These are phyloP conservation scores for Aquilaria sinensis DNA, from an alignment of 345 rosid species.

Conservation along the genomic window DNA sequence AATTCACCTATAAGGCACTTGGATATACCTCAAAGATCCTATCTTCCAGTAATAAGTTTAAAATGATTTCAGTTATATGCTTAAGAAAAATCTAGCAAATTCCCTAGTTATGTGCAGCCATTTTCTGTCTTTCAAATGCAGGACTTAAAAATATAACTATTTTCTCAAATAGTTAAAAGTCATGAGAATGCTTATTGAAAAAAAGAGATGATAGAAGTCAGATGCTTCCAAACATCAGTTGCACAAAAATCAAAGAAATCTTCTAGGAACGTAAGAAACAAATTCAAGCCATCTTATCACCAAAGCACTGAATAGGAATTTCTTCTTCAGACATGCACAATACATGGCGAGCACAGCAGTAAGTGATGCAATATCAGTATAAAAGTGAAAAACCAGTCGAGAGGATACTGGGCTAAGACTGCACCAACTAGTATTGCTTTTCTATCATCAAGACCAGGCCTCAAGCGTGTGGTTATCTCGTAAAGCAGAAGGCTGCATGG, in stretches of 20 bases:
- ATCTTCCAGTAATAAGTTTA: no score
- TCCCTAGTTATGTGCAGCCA: no score
- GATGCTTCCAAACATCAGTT: neutral
- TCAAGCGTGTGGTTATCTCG: slow-evolving; percentile 59
- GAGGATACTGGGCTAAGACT: slow-evolving; percentile 68
- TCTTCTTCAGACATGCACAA: slow-evolving; percentile 69
- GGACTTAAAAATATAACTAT: no score
- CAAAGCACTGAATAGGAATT: slow-evolving; percentile 67
- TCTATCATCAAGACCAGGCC: slow-evolving; percentile 49
- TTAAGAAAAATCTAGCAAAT: no score
- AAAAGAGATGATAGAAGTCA: neutral
- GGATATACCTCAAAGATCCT: no score
- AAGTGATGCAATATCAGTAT: slow-evolving; percentile 91
- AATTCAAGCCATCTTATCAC: slow-evolving; percentile 32
- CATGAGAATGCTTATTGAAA: no score
- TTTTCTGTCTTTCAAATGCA: no score
- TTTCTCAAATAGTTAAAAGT: no score
- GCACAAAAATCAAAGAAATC: slow-evolving; percentile 4
- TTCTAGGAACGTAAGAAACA: neutral
- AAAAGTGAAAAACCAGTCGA: slow-evolving; percentile 95
- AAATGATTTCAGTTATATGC: no score
- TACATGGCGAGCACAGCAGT: slow-evolving; percentile 83
- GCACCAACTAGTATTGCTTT: slow-evolving; percentile 48
- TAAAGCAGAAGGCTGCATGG: slow-evolving; percentile 59
- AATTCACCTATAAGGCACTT: no score